A percentile compares a stretch with the other conserved stretches of the same genome.
phyloP scores from a whole-genome alignment of 176 grass and related monocot species.

The Elymus sibiricus region DNA sequence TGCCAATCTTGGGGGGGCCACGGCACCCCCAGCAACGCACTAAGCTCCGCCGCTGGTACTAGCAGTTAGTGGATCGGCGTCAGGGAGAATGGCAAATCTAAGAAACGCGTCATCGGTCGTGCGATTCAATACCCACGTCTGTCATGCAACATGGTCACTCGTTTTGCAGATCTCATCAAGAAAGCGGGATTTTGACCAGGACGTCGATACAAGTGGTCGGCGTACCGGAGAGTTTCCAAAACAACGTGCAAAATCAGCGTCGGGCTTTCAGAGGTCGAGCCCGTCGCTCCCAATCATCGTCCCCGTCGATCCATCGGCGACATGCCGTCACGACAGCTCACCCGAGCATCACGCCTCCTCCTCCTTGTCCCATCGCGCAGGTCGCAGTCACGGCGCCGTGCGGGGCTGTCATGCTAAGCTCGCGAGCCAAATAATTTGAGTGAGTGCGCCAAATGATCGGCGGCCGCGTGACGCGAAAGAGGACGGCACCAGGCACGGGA shows the following conservation, averaged over 20 bases:
- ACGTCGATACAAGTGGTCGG: too few relatives aligned
- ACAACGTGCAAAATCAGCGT: background rate
- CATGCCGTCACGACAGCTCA: background rate
- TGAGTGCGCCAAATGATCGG: background rate
- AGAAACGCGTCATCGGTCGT: background rate
- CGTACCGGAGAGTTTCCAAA: too few relatives aligned
- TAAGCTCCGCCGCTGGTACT: too few relatives aligned
- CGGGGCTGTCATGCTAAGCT: background rate
- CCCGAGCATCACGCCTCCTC: background rate
- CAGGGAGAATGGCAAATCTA: background rate
- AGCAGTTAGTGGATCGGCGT: background rate
- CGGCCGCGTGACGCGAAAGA: background rate
- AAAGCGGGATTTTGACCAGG: too few relatives aligned
- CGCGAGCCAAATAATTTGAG: background rate
- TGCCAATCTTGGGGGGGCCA: too few relatives aligned
- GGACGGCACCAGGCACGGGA: background rate
- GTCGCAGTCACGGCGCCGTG: background rate
- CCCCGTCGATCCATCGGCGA: background rate
- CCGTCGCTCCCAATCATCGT: background rate
- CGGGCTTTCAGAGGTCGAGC: too few relatives aligned
- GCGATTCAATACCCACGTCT: background rate
- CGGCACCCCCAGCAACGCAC: too few relatives aligned
- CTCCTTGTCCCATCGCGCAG: background rate
- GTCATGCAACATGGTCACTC: too few relatives aligned
- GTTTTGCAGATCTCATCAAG: too few relatives aligned